phyloP scores from a whole-genome alignment of 371 early-diverging fungal species.

The Cokeromyces recurvatus region DNA sequence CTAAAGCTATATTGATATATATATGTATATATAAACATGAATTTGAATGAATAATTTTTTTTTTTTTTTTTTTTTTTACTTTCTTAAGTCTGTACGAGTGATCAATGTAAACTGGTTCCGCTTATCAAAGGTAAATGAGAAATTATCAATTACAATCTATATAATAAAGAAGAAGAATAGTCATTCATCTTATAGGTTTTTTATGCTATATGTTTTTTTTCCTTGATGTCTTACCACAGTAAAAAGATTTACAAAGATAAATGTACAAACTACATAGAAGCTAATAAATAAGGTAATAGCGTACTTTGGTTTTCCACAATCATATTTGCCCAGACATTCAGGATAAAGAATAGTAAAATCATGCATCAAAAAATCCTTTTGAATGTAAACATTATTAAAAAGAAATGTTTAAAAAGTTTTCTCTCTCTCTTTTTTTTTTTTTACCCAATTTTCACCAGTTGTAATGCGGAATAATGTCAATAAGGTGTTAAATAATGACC shows the following conservation, averaged over 20 bases:
- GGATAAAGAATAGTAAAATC: slow-evolving; percentile 42
- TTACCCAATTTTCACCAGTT: slow-evolving; percentile 56
- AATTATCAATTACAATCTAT: slow-evolving; percentile 50
- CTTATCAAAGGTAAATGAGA: slow-evolving; percentile 52
- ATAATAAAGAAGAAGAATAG: background rate
- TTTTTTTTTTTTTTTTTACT: too few species aligned
- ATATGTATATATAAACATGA: too few species aligned
- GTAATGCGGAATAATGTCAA: slow-evolving; percentile 48
- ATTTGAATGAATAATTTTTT: too few species aligned
- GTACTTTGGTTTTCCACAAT: slow-evolving; percentile 43
- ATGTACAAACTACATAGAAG: slow-evolving; percentile 52
- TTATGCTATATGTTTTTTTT: too few species aligned
- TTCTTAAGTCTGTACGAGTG: slow-evolving; percentile 44
- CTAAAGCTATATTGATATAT: slow-evolving; percentile 32
- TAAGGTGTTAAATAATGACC: slow-evolving; percentile 32
- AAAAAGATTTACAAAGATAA: slow-evolving; percentile 50
- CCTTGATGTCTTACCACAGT: slow-evolving; percentile 55
- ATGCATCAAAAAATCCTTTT: slow-evolving; percentile 52
- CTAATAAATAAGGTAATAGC: slow-evolving; percentile 38
- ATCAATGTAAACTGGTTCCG: slow-evolving; percentile 43
- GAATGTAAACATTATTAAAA: too few species aligned
- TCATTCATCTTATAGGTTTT: too few species aligned
- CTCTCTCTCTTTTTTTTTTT: too few species aligned
- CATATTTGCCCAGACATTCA: slow-evolving; percentile 34
- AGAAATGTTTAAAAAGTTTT: too few species aligned